Conservation (phyloP, 2,329 filamentous ascomycete genomes). For the Aspergillus sp. region DNA sequence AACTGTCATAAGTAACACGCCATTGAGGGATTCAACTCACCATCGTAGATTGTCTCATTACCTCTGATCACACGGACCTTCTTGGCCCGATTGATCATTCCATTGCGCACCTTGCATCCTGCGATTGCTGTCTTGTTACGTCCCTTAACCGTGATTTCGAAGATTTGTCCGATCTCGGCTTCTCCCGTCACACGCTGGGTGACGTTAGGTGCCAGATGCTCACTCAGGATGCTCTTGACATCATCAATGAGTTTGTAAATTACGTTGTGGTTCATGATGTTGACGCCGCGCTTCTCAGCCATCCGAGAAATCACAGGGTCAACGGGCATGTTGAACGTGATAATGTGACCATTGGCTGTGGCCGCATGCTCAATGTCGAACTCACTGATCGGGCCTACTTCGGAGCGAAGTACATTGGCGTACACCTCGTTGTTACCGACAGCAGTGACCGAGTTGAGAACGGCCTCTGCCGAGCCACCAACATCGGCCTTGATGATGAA, state of each 20-base stretch:
- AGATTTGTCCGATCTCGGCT: slow-evolving; percentile 79
- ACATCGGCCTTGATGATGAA: slow-evolving; percentile 94
- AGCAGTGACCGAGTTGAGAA: slow-evolving; percentile 72
- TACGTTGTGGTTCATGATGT: slow-evolving; percentile 77
- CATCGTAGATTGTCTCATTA: slow-evolving; percentile 74
- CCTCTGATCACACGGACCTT: slow-evolving; percentile 72
- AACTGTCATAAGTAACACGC: slow-evolving; percentile 5
- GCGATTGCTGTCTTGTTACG: slow-evolving; percentile 74
- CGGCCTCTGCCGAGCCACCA: slow-evolving; percentile 88
- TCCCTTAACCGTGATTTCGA: slow-evolving; percentile 78
- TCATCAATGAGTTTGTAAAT: slow-evolving; percentile 55
- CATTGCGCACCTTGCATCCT: slow-evolving; percentile 84
- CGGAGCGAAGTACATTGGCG: slow-evolving; percentile 73
- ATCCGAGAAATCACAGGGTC: slow-evolving; percentile 67
- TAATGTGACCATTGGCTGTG: slow-evolving; percentile 70
- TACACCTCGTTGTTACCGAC: slow-evolving; percentile 83
- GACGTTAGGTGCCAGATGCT: slow-evolving; percentile 67
- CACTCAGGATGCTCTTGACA: slow-evolving; percentile 62
- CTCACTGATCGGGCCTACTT: slow-evolving; percentile 76
- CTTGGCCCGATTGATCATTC: slow-evolving; percentile 63
- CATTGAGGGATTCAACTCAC: slow-evolving; percentile 55
- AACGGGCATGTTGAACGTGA: slow-evolving; percentile 81
- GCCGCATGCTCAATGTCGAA: slow-evolving; percentile 88
- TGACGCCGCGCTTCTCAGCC: slow-evolving; percentile 71
- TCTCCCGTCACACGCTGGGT: slow-evolving; percentile 77